A percentile compares a stretch with the other conserved stretches of the same genome.
Conservation (phyloP, 148 eudicot genomes). For the Persicaria maculosa region DNA sequence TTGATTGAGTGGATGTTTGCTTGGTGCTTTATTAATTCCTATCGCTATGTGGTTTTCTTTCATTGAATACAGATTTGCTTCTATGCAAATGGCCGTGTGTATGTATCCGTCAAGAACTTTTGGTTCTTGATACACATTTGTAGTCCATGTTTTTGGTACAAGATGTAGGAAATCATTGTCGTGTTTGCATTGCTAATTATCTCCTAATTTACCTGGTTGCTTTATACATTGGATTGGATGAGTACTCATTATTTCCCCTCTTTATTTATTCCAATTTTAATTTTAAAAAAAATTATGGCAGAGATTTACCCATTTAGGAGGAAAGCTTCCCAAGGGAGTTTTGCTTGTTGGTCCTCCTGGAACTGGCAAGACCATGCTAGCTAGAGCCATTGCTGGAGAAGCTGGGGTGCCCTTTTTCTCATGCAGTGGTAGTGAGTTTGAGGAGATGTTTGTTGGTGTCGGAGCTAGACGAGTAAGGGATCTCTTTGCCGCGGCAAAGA, state of each 20-base stretch:
- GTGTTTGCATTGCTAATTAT: not conserved
- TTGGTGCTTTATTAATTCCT: not conserved
- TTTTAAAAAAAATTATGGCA: constrained; percentile 11
- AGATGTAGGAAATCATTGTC: not conserved
- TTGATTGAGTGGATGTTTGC: not conserved
- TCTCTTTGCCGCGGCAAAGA: constrained; percentile 91
- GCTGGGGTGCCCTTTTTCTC: constrained; percentile 99
- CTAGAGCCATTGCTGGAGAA: constrained; percentile 99
- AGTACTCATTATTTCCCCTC: not conserved
- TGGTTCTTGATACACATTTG: not conserved
- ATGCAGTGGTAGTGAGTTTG: constrained; percentile 99
- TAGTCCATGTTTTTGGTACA: not conserved
- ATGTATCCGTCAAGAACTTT: not conserved
- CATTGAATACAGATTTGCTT: not conserved
- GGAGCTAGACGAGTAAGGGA: constrained; percentile 98
- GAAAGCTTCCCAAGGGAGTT: constrained; percentile 99
- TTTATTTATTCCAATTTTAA: constrained; percentile 12
- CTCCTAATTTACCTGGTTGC: not conserved
- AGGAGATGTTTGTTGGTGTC: constrained; percentile 99
- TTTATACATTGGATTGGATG: not conserved
- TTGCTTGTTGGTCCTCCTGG: constrained; percentile 99
- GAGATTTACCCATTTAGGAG: constrained; percentile 97
- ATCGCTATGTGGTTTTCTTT: not conserved
- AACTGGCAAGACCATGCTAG: constrained; percentile 97
- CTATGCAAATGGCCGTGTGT: not conserved